phyloP scores from a whole-genome alignment of 1,284 basidiomycete genomes.

The Prillingera fragicola region DNA sequence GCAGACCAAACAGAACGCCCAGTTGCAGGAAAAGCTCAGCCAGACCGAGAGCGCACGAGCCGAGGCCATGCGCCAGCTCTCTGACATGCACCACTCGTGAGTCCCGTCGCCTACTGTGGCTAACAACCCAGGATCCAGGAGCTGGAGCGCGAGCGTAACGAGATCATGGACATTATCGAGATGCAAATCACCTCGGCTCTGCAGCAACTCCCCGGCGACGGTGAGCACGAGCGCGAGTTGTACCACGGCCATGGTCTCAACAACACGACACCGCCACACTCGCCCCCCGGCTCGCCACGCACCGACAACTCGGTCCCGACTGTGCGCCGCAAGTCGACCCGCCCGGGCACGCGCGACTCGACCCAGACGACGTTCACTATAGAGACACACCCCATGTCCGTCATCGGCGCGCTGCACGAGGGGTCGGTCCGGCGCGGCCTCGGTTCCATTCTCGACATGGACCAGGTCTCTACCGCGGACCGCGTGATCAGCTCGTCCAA shows the following conservation, averaged over 20 bases:
- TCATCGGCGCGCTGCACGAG: conserved; percentile 20
- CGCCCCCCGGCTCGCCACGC: conserved; percentile 7
- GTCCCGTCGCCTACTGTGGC: conserved; percentile 1
- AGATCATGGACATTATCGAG: conserved; percentile 45
- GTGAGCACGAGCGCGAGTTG: not conserved
- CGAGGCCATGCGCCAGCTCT: conserved; percentile 45
- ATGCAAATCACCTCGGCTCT: conserved; percentile 40
- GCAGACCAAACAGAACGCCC: conserved; percentile 32
- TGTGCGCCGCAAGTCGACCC: conserved; percentile 4
- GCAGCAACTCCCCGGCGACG: conserved; percentile 12
- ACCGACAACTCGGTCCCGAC: not conserved
- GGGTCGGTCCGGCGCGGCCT: conserved; percentile 13
- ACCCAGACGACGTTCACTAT: conserved; percentile 18
- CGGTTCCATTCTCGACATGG: conserved; percentile 16
- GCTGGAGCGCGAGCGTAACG: conserved; percentile 44
- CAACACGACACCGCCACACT: conserved; percentile 1
- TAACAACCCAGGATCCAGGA: conserved; percentile 36
- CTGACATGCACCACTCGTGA: conserved; percentile 45
- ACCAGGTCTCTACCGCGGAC: conserved; percentile 16
- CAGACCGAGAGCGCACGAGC: conserved; percentile 43
- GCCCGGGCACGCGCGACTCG: conserved; percentile 22
- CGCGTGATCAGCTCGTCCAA: conserved; percentile 9
- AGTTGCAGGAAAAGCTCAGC: conserved; percentile 37
- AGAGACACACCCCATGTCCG: conserved; percentile 19
- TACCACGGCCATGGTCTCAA: not conserved